Base-by-base conservation (phyloP, 2,329 filamentous ascomycete genomes). In the Coleophoma eucalyptorum region DNA sequence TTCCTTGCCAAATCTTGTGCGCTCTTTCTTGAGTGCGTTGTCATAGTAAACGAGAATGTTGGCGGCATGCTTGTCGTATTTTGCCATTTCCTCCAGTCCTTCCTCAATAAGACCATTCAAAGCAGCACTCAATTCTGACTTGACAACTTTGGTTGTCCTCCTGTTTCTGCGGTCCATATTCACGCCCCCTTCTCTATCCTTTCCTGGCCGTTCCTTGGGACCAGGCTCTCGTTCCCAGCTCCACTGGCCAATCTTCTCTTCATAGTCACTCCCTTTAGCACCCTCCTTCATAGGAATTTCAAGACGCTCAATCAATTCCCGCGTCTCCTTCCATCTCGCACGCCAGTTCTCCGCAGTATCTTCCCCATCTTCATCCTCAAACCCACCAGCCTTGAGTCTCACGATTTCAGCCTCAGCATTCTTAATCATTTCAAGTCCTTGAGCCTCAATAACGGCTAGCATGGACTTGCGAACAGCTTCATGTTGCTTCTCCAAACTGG, bases 231-330 rank as follows among this genome's bases (percentile, higher is more conserved):
- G n/a, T 40, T 43, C 51, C 5, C 48, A 34, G 13, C 50, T 48
- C 12, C 19, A 48, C n/a, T 52, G 35, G 15, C 43, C 47, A 8
- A 5, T 41, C 16, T 59, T 43, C 31, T 55, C 46, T 44, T 56
- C 52, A 46, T 57, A 56, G 32, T 57, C 51, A 44, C 50, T 50
- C 5, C 16, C 31, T 20, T 49, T 57, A 12, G 56, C 54, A 43
- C 62, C 55, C 16, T 62, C 49, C 21, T 58, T 58, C n/a, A 66
- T 58, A 43, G 64, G 58, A 34, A 65, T 60, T 43, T 67, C 67
- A 33, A 71, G 52, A 53, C 66, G 56, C 45, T 74, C 66, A 53
- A 70, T 67, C 16, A 64, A 61, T 59, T 72, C 73, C 50, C 76
- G 67, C 54, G 69, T 67, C 16, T 64, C 61, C 60, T 72, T 73